Evolutionary conservation across 192 early-diverging fungal genomes (phyloP).

Genomic region (Coemansia sp.): DNA sequence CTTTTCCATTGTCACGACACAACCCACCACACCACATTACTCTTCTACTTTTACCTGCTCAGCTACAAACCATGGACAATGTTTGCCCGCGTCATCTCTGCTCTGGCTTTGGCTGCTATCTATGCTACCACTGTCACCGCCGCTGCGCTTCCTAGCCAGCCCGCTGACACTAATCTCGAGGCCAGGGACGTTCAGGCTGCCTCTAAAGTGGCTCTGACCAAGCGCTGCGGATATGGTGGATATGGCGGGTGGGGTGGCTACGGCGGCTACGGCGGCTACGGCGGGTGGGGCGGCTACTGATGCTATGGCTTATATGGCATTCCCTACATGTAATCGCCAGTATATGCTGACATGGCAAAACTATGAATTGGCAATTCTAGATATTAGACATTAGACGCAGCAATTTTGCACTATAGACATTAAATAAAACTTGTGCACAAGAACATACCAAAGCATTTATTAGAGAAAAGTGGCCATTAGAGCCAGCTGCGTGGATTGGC

Average conservation of each 20-base stretch:
- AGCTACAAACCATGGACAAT: background rate
- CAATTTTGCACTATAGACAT: too few species aligned
- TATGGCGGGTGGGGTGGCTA: background rate
- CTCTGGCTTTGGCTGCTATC: background rate
- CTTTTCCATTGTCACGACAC: too few species aligned
- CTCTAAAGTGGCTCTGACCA: background rate
- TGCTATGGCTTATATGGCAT: background rate
- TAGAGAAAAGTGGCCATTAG: too few species aligned
- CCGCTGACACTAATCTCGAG: background rate
- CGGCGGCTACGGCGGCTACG: background rate
- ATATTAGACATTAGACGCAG: too few species aligned
- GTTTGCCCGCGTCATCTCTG: background rate
- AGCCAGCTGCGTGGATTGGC: too few species aligned
- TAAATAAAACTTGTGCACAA: too few species aligned
- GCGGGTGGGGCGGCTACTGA: background rate
- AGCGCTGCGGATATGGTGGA: background rate
- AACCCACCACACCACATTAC: too few species aligned
- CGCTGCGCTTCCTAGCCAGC: background rate
- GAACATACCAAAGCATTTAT: too few species aligned
- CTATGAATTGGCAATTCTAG: too few species aligned
- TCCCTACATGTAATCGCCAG: background rate
- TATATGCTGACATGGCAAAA: too few species aligned
- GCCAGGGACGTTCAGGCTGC: background rate
- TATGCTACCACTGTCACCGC: background rate
- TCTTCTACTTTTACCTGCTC: background rate